Conservation (phyloP, 176 grass and related monocot genomes). For the Phoenix roebelenii region DNA sequence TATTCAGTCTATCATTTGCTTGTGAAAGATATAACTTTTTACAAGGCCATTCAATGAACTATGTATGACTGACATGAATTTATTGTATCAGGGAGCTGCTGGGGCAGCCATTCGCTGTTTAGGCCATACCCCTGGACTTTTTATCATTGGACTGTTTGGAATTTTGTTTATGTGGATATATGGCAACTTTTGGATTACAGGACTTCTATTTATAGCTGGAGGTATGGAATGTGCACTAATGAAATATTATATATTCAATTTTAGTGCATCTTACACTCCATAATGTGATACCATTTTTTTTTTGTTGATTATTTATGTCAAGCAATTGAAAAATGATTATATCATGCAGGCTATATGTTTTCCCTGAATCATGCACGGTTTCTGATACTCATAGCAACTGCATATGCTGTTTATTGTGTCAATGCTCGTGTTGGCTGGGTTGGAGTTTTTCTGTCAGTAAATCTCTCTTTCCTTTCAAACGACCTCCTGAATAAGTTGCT, state of each 20-base stretch:
- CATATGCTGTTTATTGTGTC: constrained; percentile 82
- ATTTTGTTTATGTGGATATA: constrained; percentile 93
- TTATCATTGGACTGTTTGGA: constrained; percentile 76
- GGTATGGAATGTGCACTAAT: constrained; percentile 23
- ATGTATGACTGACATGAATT: constrained; percentile 7
- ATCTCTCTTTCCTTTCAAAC: constrained; percentile 88
- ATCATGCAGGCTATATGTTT: constrained; percentile 75
- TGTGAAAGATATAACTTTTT: no score
- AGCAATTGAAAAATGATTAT: no score
- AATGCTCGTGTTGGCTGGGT: constrained; percentile 58
- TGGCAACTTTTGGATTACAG: constrained; percentile 92
- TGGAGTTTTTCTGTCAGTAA: constrained; percentile 77
- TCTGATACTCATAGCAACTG: constrained; percentile 64
- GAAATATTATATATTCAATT: no score
- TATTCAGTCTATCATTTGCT: no score
- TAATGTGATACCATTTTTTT: not conserved
- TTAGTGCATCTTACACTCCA: no score
- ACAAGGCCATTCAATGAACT: no score
- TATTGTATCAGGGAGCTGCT: constrained; percentile 45
- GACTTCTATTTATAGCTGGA: constrained; percentile 81
- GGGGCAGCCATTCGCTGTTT: constrained; percentile 57
- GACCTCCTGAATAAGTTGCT: constrained; percentile 77
- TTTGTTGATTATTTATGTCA: not conserved
- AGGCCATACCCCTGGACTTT: constrained; percentile 72
- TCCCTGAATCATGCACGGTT: constrained; percentile 81